Base-by-base conservation (phyloP, 805 yeast genomes). In the Kodamaea sagamina region DNA sequence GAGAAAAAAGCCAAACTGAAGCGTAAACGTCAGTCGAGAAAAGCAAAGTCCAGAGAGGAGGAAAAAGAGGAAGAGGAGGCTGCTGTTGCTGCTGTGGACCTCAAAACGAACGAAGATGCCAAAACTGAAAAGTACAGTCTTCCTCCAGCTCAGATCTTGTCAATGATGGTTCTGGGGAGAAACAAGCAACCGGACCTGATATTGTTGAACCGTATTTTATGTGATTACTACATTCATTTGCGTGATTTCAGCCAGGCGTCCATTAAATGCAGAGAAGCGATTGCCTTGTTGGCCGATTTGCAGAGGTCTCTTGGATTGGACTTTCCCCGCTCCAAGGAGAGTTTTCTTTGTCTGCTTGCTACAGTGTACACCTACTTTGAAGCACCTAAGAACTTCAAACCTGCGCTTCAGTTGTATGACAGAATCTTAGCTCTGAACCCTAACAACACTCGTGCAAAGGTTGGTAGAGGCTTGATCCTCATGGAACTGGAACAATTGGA, bases 321-420 rank as follows among this genome's bases (percentile, higher is more conserved):
- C 7, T 67, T 87, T 29, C 58, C 60, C 0, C 65, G 79, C 48
- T 72, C 89, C 1, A 78, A 73, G 50, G 73, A 72, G 40, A 85
- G 81, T 40, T 64, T 87, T 16, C 69, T 84, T 6, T 74, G 89
- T 27, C 71, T 78, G 17, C 69, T 87, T 42, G 98, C 93, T 0
- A 77, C 82, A 0, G 75, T 85, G 1, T 87, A 89, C 57, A 86
- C 95, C 0, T 84, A 87, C 57, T 77, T 82, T 55, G 96, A 92
- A 59, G 86, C 97, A 0, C 99, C 98, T 8, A 89, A 89, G 61
- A 86, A 92, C 62, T 88, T 79, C 55, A 71, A 78, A 2, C 72
- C 82, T 18, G 98, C 99, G 0, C 57, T 84, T 21, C 79, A 78
- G 38, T 61, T 89, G 11, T 93, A 84, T 61, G 84, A 85, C 27